A percentile compares a stretch with the other conserved stretches of the same genome.
Evolutionary conservation across 2,329 filamentous ascomycete genomes (phyloP).

Genomic region (Leptodontidium sp.): DNA sequence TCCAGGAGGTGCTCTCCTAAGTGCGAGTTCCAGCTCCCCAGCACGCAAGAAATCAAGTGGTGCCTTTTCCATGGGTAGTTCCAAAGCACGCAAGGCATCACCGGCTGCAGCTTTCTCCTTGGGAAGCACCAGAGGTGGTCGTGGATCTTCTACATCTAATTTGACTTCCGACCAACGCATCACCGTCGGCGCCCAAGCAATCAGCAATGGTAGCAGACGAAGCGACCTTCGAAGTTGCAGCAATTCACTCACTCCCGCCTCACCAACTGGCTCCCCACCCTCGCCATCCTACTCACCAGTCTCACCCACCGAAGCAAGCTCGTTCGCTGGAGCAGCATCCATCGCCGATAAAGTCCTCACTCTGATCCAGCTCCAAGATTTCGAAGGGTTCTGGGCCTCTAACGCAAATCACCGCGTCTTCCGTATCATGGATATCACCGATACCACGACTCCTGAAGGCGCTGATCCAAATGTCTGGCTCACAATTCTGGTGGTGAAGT

Average conservation of each 20-base stretch:
- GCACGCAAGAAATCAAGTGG: too few relatives aligned
- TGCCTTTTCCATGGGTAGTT: too few relatives aligned
- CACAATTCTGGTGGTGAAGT: constrained; percentile 55
- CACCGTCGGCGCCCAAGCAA: not conserved
- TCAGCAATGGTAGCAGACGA: not conserved
- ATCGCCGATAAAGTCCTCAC: constrained; percentile 47
- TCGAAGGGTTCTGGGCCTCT: constrained; percentile 60
- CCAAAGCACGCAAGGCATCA: too few relatives aligned
- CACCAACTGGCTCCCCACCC: not conserved
- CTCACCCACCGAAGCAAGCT: not conserved
- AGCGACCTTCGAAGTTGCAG: not conserved
- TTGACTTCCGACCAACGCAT: not conserved
- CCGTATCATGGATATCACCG: constrained; percentile 31
- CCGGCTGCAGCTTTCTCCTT: too few relatives aligned
- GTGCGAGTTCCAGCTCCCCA: too few relatives aligned
- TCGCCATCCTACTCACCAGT: not conserved
- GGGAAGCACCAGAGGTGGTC: too few relatives aligned
- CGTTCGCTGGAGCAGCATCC: not conserved
- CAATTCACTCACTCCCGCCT: not conserved
- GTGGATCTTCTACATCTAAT: too few relatives aligned
- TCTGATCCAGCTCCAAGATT: constrained; percentile 63
- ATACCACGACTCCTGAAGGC: not conserved
- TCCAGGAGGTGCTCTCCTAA: too few relatives aligned
- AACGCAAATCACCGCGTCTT: constrained; percentile 19
- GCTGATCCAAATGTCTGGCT: constrained; percentile 36